Percentiles rank a stretch among this genome's conserved stretches.
Conservation (phyloP, 1,139 yeast species). For the Geotrichum citri-aurantii region DNA sequence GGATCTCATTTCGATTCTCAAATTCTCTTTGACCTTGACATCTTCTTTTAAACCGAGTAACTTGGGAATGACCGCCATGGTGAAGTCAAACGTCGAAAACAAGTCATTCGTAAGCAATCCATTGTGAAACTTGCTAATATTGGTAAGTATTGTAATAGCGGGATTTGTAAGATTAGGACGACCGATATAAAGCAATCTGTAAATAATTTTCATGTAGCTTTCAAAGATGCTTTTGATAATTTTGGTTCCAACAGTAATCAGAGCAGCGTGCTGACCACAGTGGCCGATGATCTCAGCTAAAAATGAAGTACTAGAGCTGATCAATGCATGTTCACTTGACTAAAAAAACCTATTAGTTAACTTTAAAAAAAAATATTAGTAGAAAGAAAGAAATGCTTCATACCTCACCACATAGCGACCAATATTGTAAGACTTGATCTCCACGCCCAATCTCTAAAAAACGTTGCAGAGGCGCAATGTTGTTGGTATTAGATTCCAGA, state of each 20-base stretch:
- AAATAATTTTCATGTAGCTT: constrained; percentile 56
- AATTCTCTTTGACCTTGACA: constrained; percentile 36
- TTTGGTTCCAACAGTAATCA: constrained; percentile 34
- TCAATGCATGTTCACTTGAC: constrained; percentile 25
- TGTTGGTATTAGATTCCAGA: constrained; percentile 14
- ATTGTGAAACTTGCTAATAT: constrained; percentile 46
- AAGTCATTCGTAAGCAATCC: constrained; percentile 53
- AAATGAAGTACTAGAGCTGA: constrained; percentile 27
- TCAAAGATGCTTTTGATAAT: constrained; percentile 48
- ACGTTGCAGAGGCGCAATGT: constrained; percentile 22
- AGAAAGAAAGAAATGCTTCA: neutral
- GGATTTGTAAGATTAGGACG: constrained; percentile 61
- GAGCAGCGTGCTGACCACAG: constrained; percentile 18
- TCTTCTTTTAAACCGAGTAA: constrained; percentile 50
- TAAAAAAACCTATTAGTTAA: constrained; percentile 19
- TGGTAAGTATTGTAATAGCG: constrained; percentile 49
- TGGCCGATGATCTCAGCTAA: constrained; percentile 5
- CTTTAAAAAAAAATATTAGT: constrained; percentile 10
- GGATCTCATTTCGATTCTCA: constrained; percentile 46
- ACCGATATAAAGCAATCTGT: constrained; percentile 58
- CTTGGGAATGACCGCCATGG: constrained; percentile 56
- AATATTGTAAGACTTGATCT: constrained; percentile 19
- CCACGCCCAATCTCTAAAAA: constrained; percentile 20
- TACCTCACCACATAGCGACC: constrained; percentile 21
- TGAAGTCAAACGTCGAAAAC: constrained; percentile 61